Conservation (phyloP, 176 grass and related monocot species). For the Rhynchospora breviuscula region DNA sequence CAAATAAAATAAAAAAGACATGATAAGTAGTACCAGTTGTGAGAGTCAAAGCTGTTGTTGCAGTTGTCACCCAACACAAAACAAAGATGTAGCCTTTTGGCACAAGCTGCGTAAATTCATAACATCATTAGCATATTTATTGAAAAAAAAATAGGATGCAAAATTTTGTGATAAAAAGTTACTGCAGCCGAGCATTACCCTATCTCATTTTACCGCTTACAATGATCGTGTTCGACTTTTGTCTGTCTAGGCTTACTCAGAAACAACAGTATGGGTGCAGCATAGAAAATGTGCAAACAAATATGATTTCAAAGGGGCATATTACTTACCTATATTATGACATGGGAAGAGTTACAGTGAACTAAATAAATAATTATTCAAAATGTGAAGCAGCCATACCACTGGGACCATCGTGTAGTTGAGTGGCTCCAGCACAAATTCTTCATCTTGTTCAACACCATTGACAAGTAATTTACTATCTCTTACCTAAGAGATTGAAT, state of each 20-base stretch:
- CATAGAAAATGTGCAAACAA: constrained; percentile 19
- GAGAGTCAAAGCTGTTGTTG: constrained; percentile 94
- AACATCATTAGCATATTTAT: constrained; percentile 20
- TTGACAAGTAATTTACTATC: constrained; percentile 84
- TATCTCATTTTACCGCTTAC: neutral
- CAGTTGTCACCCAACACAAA: constrained; percentile 86
- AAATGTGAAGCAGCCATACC: constrained; percentile 37
- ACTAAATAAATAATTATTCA: constrained; percentile 19
- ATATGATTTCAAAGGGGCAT: neutral
- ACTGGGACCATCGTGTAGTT: constrained; percentile 62
- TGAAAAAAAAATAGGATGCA: neutral
- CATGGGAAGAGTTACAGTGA: constrained; percentile 1
- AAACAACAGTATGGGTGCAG: neutral
- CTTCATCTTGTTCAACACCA: constrained; percentile 62
- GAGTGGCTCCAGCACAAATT: constrained; percentile 74
- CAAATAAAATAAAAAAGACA: neutral
- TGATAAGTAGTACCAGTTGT: constrained; percentile 66
- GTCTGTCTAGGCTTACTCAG: neutral
- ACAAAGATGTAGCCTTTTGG: constrained; percentile 83
- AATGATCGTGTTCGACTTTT: neutral
- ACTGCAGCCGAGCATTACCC: neutral
- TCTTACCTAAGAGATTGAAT: constrained; percentile 38
- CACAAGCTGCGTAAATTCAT: constrained; percentile 43
- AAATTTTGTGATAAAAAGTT: no score
- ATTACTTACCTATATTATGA: neutral